Evolutionary conservation across 176 grass and related monocot genomes (phyloP).

Genomic region (Eleusine coracana): DNA sequence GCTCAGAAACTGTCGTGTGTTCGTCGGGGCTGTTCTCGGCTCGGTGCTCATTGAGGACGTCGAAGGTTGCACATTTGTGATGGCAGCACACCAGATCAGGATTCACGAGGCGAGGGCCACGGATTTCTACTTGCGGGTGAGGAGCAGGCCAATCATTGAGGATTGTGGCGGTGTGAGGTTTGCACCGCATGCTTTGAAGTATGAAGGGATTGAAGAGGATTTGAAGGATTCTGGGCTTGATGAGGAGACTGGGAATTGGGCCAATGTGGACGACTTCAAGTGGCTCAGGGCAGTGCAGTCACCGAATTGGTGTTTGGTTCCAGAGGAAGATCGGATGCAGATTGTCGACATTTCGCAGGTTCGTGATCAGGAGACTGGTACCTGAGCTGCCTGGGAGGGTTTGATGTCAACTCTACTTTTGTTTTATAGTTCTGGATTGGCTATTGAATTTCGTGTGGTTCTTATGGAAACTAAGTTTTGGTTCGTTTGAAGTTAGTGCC

Average conservation of each 20-base stretch:
- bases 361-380: slow-evolving; percentile 24
- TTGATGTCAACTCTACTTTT: neutral
- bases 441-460: neutral
- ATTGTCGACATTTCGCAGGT: slow-evolving; percentile 58
- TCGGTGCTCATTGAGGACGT: slow-evolving; percentile 88
- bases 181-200: slow-evolving; percentile 68
- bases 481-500: neutral
- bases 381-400: slow-evolving; percentile 17
- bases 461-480: neutral
- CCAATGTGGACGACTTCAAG: slow-evolving; percentile 91
- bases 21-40: slow-evolving; percentile 67
- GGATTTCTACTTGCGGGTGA: slow-evolving; percentile 84
- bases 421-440: slow-evolving; percentile 5
- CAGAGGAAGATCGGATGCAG: slow-evolving; percentile 57
- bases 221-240: slow-evolving; percentile 61
- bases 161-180: slow-evolving; percentile 79
- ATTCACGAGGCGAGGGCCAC: slow-evolving; percentile 66
- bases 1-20: slow-evolving; percentile 69
- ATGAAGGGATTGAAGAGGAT: slow-evolving; percentile 71
- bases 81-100: slow-evolving; percentile 91
- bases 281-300: slow-evolving; percentile 89
- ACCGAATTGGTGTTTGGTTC: slow-evolving; percentile 81
- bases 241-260: slow-evolving; percentile 83
- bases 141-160: slow-evolving; percentile 91
- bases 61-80: slow-evolving; percentile 56